Base-by-base conservation (phyloP, 306 rosid species). In the Glycyrrhiza uralensis region DNA sequence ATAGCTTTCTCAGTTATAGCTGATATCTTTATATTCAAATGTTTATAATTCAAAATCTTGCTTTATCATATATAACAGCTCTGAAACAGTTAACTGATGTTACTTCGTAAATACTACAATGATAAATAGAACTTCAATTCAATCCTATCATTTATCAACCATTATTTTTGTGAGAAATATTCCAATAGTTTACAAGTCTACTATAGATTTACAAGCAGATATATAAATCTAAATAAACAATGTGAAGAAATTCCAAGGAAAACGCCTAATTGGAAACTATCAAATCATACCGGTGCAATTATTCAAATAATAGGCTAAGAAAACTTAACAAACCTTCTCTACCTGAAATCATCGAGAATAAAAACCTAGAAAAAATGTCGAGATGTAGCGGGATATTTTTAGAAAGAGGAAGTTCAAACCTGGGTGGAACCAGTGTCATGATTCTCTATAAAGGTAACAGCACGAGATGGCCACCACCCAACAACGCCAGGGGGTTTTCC, bases 391-490 rank as follows among this genome's bases (percentile, higher is more conserved):
- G 22, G 76, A 49, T 59, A 60, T 44, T 49, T 54, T 20, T 14
- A 66, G 50, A 59, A 79, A 35, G 64, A 26, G 19, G 42, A 71
- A 69, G 49, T 76, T 72, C 71, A 72, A 74, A 92, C 98, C 98
- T 92, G 98, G 38, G 98, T 92, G 52, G 98, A 92, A 77, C 98
- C 98, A 61, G 98, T 92, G 83, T 92, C 98, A 67, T 92, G 98
- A 75, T 92, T 90, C 82, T 92, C 98, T 78, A 90, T 82, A 65
- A 92, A 92, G 56, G 96, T 90, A 76, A 92, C 87, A 30, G 98
- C 96, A 51, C 95, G 96, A 81, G 98, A 92, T 41, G 98, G 92
- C 98, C 96, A 90, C 98, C 98, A 92, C 24, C 98, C 98, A 59
- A 92, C 35, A 28, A 90, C 95, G 20, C 98, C 98, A 7, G 98